Evolutionary conservation across 768 basidiomycete genomes (phyloP), one percentile per base, ranked within the genome.

Genomic region (Serendipita sp.): DNA sequence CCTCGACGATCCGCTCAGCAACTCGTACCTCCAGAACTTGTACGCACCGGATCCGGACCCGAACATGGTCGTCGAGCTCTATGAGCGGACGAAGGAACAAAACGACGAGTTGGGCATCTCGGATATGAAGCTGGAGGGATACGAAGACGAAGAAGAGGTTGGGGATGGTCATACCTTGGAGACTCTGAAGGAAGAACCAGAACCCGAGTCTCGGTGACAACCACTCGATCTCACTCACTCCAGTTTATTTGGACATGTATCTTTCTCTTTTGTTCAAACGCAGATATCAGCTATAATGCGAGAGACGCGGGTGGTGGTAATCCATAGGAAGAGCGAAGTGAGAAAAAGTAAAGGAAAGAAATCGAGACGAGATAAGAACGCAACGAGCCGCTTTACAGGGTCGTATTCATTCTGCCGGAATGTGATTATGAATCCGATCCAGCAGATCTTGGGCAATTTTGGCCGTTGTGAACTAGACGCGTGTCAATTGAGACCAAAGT

Each of bases 41-140:
- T 97, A 95, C 70, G 95, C 96, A 0, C 96, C 96, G 3, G 95
- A 99, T 70, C 84, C 89, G 0, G 95, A 98, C 70, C 95, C 95
- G 1, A 92, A 93, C 69, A 90, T 99, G 88, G 77, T 72, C 31
- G 79, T 88, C 60, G 89, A 87, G 70, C 70, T 72, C 62, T 99
- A 98, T 69, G 88, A 93, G 42, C 78, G 96, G 56, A 82, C 83
- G 2, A 88, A 81, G 76, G 82, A 90, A 45, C 92, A 99, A 76
- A 93, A 99, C 68, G 96, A 98, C 71, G 90, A 92, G 58, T 77
- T 98, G 14, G 96, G 95, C 3, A 71, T 99, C 70, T 91, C 92
- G 67, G 90, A 91, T 68, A 92, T 92, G 71, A 83, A 84, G 67
- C 86, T 91, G 0, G 89, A 91, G 67, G 81, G 80, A 0, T 88